Conservation (phyloP, 2,329 filamentous ascomycete genomes). For the Nigrospora osmanthi region DNA sequence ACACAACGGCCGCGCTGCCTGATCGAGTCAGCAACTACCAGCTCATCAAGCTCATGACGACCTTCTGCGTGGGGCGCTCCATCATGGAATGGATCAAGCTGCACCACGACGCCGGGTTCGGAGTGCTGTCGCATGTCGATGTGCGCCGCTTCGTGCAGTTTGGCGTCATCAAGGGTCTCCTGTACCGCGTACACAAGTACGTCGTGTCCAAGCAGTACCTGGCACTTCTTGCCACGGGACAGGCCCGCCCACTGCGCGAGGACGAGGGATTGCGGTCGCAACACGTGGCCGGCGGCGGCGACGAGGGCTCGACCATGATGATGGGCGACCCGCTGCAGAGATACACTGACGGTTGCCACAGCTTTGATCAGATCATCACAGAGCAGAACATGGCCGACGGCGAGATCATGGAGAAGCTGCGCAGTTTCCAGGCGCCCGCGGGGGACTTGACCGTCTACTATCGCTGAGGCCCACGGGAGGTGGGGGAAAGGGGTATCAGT, state of each 20-base stretch:
- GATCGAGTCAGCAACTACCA: conserved; percentile 46
- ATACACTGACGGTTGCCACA: conserved; percentile 68
- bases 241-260: conserved; percentile 26
- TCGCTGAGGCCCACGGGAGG: conserved; percentile 20
- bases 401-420: conserved; percentile 62
- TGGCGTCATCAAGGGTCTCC: conserved; percentile 86
- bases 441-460: conserved; percentile 49
- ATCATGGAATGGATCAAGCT: conserved; percentile 79
- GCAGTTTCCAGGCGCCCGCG: conserved; percentile 42
- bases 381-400: conserved; percentile 64
- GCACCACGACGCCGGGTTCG: conserved; percentile 58
- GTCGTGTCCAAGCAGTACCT: conserved; percentile 63
- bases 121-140: conserved; percentile 70
- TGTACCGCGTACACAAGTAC: conserved; percentile 91
- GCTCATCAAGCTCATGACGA: conserved; percentile 77
- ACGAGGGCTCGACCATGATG: background rate
- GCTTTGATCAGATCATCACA: conserved; percentile 76
- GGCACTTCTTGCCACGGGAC: conserved; percentile 45
- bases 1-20: background rate
- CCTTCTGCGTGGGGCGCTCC: conserved; percentile 75
- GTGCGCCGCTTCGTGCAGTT: conserved; percentile 90
- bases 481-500: background rate
- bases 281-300: conserved; percentile 2
- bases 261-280: background rate
- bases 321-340: conserved; percentile 46